Percentiles rank a stretch among this genome's conserved stretches.
Conservation (phyloP, 2,329 filamentous ascomycete species). For the Penicillium sp. region DNA sequence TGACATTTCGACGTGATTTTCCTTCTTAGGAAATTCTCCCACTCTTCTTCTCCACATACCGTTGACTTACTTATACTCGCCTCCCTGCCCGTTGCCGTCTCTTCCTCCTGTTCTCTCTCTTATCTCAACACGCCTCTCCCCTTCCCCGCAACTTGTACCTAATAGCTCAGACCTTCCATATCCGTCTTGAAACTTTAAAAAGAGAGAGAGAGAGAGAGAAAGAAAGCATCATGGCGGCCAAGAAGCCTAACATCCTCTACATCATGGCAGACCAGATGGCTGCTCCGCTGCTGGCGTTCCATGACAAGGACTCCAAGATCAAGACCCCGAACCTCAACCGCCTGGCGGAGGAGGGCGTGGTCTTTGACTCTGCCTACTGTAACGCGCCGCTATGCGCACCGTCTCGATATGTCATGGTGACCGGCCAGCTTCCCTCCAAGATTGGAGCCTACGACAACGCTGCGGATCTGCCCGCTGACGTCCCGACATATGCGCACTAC, state of each 20-base stretch:
- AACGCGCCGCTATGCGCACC: constrained; percentile 91
- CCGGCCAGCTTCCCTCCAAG: constrained; percentile 86
- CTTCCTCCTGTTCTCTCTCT: background rate
- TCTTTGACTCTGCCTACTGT: constrained; percentile 94
- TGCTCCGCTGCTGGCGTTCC: constrained; percentile 87
- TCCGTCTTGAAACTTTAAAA: background rate
- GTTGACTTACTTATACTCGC: constrained; percentile 20
- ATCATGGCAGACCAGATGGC: constrained; percentile 98
- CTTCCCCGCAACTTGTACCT: background rate
- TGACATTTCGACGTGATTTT: constrained; percentile 25
- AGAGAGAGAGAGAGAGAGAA: constrained; percentile 6
- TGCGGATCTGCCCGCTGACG: constrained; percentile 78
- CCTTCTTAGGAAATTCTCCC: constrained; percentile 16
- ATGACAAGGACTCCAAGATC: constrained; percentile 86
- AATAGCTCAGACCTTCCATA: background rate
- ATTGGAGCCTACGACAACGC: constrained; percentile 94
- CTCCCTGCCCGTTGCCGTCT: constrained; percentile 3
- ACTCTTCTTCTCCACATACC: constrained; percentile 19
- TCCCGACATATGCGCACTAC: constrained; percentile 92
- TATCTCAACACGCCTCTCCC: background rate
- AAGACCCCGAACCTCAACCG: constrained; percentile 89
- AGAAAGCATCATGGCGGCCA: constrained; percentile 38
- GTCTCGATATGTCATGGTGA: constrained; percentile 93
- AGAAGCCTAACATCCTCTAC: constrained; percentile 79
- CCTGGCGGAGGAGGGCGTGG: constrained; percentile 78